Conservation (phyloP, 768 basidiomycete genomes). For the Leccinum aurantiacum region DNA sequence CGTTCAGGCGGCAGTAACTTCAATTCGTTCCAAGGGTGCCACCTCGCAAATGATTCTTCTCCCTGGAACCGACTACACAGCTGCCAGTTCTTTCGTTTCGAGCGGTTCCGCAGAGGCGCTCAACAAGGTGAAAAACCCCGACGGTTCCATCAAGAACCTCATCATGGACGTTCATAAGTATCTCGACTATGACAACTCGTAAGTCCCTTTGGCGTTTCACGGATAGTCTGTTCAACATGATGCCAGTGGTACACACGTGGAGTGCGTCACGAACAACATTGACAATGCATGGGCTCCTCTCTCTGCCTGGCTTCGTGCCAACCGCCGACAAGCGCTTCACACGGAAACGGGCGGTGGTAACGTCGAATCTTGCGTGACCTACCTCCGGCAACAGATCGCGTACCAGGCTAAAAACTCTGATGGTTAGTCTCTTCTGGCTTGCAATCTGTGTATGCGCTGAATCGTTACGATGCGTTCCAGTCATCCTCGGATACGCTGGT, state of each 20-base stretch:
- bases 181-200: constrained; percentile 54
- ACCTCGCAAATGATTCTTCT: constrained; percentile 55
- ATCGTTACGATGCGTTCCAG: constrained; percentile 1
- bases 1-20: constrained; percentile 59
- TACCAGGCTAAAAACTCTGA: constrained; percentile 50
- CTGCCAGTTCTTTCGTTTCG: constrained; percentile 49
- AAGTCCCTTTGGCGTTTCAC: constrained; percentile 20
- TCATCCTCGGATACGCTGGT: constrained; percentile 48
- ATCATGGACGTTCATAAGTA: constrained; percentile 67
- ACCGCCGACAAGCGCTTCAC: constrained; percentile 54
- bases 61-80: constrained; percentile 59
- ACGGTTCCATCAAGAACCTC: constrained; percentile 44
- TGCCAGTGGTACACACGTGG: constrained; percentile 33
- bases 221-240: constrained; percentile 31
- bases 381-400: constrained; percentile 45
- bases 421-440: constrained; percentile 25
- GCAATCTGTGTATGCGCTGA: constrained; percentile 27
- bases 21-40: constrained; percentile 54
- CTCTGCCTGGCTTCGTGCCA: constrained; percentile 46
- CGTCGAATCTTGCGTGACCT: constrained; percentile 44
- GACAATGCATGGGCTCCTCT: constrained; percentile 46
- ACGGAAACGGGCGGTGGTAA: constrained; percentile 64
- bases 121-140: constrained; percentile 43
- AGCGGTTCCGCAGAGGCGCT: constrained; percentile 53
- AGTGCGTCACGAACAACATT: constrained; percentile 58